Conservation (phyloP, 768 basidiomycete genomes). For the Leccinum rimulosum region DNA sequence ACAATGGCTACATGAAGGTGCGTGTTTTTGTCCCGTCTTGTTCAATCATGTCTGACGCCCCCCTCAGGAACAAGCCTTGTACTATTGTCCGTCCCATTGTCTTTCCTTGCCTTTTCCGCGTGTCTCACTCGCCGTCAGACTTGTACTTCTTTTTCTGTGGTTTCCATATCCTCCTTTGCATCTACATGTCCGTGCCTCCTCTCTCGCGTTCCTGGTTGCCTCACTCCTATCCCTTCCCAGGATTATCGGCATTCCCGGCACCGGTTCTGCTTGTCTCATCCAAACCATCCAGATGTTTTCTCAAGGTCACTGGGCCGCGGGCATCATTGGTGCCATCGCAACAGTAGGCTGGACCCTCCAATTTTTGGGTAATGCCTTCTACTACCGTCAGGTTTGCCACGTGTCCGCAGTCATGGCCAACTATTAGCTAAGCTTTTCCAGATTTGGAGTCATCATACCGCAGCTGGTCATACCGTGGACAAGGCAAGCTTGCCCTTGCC, state of each 20-base stretch:
- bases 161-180: constrained; percentile 88
- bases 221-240: constrained; percentile 40
- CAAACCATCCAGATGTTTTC: constrained; percentile 85
- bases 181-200: constrained; percentile 72
- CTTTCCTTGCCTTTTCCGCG: constrained; percentile 4
- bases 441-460: constrained; percentile 77
- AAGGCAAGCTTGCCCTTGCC: constrained; percentile 50
- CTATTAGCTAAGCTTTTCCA: constrained; percentile 27
- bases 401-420: constrained; percentile 12
- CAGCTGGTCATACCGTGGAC: constrained; percentile 85
- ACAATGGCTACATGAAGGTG: constrained; percentile 97
- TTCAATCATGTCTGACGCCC: constrained; percentile 17
- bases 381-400: constrained; percentile 67
- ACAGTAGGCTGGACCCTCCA: constrained; percentile 88
- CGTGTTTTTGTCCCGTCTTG: constrained; percentile 25
- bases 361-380: constrained; percentile 75
- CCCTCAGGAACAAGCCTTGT: constrained; percentile 83
- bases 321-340: constrained; percentile 74
- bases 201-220: constrained; percentile 5
- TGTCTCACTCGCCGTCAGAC: constrained; percentile 48
- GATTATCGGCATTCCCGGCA: constrained; percentile 94
- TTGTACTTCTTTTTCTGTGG: constrained; percentile 96
- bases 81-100: constrained; percentile 69
- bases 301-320: constrained; percentile 71
- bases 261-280: constrained; percentile 93